Conservation (phyloP, 495 filamentous ascomycete genomes). For the Penicillium longicatenatum region DNA sequence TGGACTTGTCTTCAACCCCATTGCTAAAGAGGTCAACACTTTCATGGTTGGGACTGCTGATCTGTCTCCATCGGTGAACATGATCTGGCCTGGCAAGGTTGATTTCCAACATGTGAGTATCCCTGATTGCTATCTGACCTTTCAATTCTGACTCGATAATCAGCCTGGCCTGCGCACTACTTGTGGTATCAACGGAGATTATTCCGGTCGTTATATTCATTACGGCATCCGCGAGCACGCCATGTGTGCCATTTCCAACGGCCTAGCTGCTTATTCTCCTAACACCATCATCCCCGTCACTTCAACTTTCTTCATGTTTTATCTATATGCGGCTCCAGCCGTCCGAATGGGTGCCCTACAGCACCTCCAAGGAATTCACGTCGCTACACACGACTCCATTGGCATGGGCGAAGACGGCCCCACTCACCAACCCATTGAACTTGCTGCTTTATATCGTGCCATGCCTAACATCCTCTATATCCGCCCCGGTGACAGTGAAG, state of each 20-base stretch:
- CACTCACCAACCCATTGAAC: constrained; percentile 62
- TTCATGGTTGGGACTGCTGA: constrained; percentile 65
- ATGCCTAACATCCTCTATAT: constrained; percentile 65
- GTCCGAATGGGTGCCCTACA: constrained; percentile 62
- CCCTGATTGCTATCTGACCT: not conserved
- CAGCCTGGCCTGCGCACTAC: constrained; percentile 46
- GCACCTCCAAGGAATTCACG: constrained; percentile 57
- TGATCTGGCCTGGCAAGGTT: constrained; percentile 55
- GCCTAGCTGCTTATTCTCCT: constrained; percentile 52
- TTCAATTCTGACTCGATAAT: not conserved
- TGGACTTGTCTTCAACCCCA: constrained; percentile 52
- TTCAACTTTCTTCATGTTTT: constrained; percentile 64
- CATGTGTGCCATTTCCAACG: constrained; percentile 55
- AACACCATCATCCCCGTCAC: constrained; percentile 56
- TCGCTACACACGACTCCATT: constrained; percentile 63
- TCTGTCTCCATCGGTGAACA: constrained; percentile 58
- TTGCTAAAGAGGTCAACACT: constrained; percentile 45
- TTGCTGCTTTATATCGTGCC: constrained; percentile 57
- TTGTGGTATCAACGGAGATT: constrained; percentile 51
- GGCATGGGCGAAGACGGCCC: constrained; percentile 62
- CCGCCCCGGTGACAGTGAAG: constrained; percentile 58
- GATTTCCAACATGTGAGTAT: constrained; percentile 54
- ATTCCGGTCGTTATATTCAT: constrained; percentile 53
- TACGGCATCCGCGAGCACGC: constrained; percentile 55
- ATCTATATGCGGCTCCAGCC: constrained; percentile 59